Evolutionary conservation across 352 stramenopile genomes (phyloP), one percentile per base, ranked within the genome.

Genomic region (Phytophthora idaei): DNA sequence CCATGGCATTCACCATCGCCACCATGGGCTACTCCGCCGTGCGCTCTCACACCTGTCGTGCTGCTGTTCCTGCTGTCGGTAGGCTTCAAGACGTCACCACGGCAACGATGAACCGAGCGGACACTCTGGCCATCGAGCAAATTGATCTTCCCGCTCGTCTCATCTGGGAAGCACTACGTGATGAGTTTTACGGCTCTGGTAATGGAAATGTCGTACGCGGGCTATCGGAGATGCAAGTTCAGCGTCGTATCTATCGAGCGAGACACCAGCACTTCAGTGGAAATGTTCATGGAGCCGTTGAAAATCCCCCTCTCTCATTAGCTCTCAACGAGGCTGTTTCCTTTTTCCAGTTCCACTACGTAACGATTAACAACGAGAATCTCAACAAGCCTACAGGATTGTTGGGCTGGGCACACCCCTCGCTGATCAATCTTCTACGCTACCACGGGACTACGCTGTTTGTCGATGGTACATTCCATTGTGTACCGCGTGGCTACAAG

Each of bases 391-490:
- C 42, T 8, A 48, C 42, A 14, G 17, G n/a, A 4, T 28, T 48
- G 17, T 29, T 48, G 11, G 42, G 14, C n/a, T 48, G 17, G n/a
- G 42, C 42, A n/a, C 42, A 48, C 14, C 42, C 42, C 10, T 48
- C n/a, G 42, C 42, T 48, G 9, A n/a, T 29, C 12, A 48, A 28
- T 21, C 42, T 48, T 5, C 17, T 48, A 8, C 42, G n/a, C 42
- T 48, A 48, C 17, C 15, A 48, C n/a, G 6, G 1, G 42, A 29
- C 42, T 48, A 48, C 11, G 27, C 11, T 53, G 0, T 53, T 53
- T 14, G 29, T 53, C 4, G 46, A 53, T 15, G 46, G 46, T n/a
- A 53, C 21, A 17, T 51, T 51, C 27, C 45, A 11, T 34, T 51
- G 45, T 6, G 45, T 51, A 14, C 21, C 21, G 3, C 45, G 4